Base-by-base conservation (phyloP, 1,284 basidiomycete genomes). In the Cerrena zonata region DNA sequence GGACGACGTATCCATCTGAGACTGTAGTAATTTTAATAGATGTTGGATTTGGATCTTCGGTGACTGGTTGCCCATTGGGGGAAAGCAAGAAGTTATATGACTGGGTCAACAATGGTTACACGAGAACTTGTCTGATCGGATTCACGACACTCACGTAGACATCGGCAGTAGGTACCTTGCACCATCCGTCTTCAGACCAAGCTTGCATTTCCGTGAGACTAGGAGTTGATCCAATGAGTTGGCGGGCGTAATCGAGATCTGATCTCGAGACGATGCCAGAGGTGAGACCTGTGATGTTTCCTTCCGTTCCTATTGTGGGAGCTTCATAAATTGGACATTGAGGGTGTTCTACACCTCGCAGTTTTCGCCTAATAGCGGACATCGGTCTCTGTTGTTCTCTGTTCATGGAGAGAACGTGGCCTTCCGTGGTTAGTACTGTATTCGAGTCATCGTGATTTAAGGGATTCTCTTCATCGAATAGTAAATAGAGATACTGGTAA, bases 401-500 rank as follows among this genome's bases (percentile, higher is more conserved):
- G 0, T 79, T 79, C 18, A 96, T 75, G 18, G 75, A 77, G 23
- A 97, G 73, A n/a, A 92, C 79, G 63, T 97, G 94, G 0, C 93
- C 94, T 67, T 97, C 94, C 0, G 94, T 97, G 1, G 91, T 91
- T 63, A 94, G 88, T 2, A 96, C 88, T 55, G 85, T 87, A 60
- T 89, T 84, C 2, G 84, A 88, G 60, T 89, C 84, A 56, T 90
- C 86, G 4, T 63, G 67, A 60, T 93, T 83, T 26, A 92, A 64
- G 0, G 76, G 76, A 57, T 92, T 91, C 5, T 80, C 78, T 65
- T 93, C 91, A 60, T 94, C 92, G 61, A 97, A 97, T 21, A 95
- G 75, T 45, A 97, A 77, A 68, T 84, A 96, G 12, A 96, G 77
- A 71, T 96, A 95, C 89, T 95, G 55, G 4, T 15, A 22, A 3